These are phyloP conservation scores for Psilocybe tampanensis DNA, from an alignment of 768 basidiomycete genomes.

Conservation along the genomic window DNA sequence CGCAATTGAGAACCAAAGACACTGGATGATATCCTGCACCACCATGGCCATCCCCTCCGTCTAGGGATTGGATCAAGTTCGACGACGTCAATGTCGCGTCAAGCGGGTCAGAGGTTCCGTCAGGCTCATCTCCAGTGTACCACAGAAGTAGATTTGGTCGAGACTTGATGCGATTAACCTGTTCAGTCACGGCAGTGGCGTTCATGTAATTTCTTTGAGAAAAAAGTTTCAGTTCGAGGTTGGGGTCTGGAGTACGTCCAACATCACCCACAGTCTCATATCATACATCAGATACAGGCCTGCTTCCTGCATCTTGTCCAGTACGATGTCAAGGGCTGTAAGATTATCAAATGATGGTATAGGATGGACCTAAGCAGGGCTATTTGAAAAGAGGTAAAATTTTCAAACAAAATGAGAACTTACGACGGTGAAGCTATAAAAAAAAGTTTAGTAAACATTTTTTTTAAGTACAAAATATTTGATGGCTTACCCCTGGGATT, in stretches of 20 bases:
- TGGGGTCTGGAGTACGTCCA: not conserved
- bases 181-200: constrained; percentile 56
- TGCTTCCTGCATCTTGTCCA: constrained; percentile 74
- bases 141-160: constrained; percentile 70
- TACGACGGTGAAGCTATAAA: constrained; percentile 42
- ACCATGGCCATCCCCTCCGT: constrained; percentile 49
- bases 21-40: constrained; percentile 66
- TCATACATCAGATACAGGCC: constrained; percentile 80
- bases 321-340: constrained; percentile 54
- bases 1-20: constrained; percentile 64
- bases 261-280: constrained; percentile 59
- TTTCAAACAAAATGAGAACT: constrained; percentile 21
- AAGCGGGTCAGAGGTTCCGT: constrained; percentile 69
- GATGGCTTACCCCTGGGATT: constrained; percentile 51
- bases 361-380: constrained; percentile 57
- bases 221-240: not conserved
- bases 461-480: not conserved
- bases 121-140: constrained; percentile 79
- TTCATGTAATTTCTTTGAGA: constrained; percentile 63
- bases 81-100: constrained; percentile 56
- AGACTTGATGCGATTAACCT: constrained; percentile 70
- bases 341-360: constrained; percentile 66
- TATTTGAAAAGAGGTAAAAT: not conserved
- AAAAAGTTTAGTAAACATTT: not conserved
- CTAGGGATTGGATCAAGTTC: constrained; percentile 59